Evolutionary conservation across 371 early-diverging fungal species (phyloP).

Genomic region (Thermomucor indicae-seudaticae): DNA sequence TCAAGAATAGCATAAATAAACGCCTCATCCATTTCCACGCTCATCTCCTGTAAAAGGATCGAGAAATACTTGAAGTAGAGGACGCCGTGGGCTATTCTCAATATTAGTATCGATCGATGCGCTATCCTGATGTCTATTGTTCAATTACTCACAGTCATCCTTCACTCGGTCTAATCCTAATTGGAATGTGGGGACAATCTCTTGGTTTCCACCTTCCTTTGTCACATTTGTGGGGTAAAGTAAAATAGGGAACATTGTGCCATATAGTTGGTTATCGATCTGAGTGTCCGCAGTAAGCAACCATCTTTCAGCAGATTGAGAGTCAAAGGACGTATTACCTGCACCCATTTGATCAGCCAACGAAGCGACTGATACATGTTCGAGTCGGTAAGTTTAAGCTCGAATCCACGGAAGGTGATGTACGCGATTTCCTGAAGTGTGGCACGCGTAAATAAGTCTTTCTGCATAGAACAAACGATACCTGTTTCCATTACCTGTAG

Average conservation of each 20-base stretch:
- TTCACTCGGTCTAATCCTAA: constrained; percentile 63
- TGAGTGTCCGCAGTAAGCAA: constrained; percentile 8
- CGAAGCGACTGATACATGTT: constrained; percentile 60
- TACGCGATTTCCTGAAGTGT: constrained; percentile 63
- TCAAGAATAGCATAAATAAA: constrained; percentile 82
- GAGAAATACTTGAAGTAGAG: constrained; percentile 81
- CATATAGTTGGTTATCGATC: constrained; percentile 85
- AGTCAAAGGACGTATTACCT: constrained; percentile 28
- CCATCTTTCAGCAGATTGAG: background rate
- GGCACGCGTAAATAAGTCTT: constrained; percentile 2
- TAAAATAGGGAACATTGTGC: constrained; percentile 73
- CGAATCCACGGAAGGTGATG: constrained; percentile 63
- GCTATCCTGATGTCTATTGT: too few species aligned
- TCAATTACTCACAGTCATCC: constrained; percentile 51
- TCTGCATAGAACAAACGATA: background rate
- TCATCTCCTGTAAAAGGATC: constrained; percentile 80
- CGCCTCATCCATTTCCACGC: constrained; percentile 83
- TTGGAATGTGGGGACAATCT: constrained; percentile 52
- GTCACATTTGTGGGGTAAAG: constrained; percentile 78
- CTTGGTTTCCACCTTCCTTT: constrained; percentile 49
- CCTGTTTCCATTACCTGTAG: constrained; percentile 20
- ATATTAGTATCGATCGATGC: background rate
- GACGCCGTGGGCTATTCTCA: constrained; percentile 63
- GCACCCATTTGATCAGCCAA: constrained; percentile 75
- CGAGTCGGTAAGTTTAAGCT: constrained; percentile 65